phyloP scores from a whole-genome alignment of 2,329 filamentous ascomycete species.

The Colletotrichum cereale region DNA sequence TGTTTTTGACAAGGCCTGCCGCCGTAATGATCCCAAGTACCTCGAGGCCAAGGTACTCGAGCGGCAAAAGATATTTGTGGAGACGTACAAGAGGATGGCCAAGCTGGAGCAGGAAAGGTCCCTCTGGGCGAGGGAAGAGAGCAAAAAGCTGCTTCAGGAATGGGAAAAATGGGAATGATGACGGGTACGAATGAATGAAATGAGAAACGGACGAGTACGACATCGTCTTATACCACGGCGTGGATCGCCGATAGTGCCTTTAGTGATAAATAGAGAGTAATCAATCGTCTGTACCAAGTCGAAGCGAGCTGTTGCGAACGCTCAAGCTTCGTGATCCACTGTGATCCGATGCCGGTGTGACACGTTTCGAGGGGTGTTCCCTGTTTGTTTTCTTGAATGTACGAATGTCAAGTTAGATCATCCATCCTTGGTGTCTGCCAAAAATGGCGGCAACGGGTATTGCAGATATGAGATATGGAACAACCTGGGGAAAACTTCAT shows the following conservation, averaged over 20 bases:
- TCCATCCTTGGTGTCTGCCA: neutral
- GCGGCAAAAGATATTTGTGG: conserved; percentile 69
- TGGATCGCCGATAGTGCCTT: conserved; percentile 10
- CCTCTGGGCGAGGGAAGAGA: conserved; percentile 57
- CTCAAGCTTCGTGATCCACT: neutral
- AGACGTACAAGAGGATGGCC: conserved; percentile 67
- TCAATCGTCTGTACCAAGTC: conserved; percentile 26
- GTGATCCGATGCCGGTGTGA: neutral
- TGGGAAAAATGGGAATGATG: conserved; percentile 70
- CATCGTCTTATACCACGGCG: conserved; percentile 30
- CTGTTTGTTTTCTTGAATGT: neutral
- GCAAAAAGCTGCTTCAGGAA: conserved; percentile 64
- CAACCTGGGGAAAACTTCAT: no score
- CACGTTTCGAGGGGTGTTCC: neutral
- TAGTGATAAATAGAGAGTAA: conserved; percentile 29
- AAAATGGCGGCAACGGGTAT: neutral
- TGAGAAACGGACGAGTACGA: conserved; percentile 34
- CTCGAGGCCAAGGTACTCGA: conserved; percentile 70
- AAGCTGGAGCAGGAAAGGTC: conserved; percentile 54
- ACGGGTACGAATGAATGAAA: conserved; percentile 37
- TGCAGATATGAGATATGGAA: no score
- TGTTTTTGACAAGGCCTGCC: conserved; percentile 76
- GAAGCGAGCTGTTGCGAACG: conserved; percentile 1
- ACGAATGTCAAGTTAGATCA: neutral
- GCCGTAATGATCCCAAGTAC: conserved; percentile 74